Base-by-base conservation (phyloP, 108 stramenopile species). In the Pseudonitzschia pungens region DNA sequence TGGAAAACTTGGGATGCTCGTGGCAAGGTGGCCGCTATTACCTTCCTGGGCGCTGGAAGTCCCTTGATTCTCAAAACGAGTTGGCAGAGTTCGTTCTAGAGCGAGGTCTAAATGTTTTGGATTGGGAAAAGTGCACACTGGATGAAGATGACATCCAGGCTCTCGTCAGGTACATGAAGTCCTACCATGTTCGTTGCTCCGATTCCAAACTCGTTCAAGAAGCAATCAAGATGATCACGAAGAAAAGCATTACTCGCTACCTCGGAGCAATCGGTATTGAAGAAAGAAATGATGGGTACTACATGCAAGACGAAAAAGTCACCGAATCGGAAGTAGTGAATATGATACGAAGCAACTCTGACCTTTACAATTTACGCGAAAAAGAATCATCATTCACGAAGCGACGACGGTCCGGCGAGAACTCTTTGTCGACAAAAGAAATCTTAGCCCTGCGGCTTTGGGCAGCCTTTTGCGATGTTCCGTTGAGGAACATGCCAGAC, bases 291-390 rank as follows among this genome's bases (percentile, higher is more conserved):
- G 66, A 45, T 11, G 12, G 15, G 26, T 67, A 67, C 45, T 16
- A 24, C 22, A 67, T 67, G 1, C 7, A 40, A 21, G 2, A 11
- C 21, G 22, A 48, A 9, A 24, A 67, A 41, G 3, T 26, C 66
- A 48, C 7, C 45, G 45, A 48, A 44, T 44, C 44, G 16, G 44
- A 40, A 14, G 22, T 67, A 5, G 45, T 67, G 22, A 44, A 67
- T 45, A 50, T 28, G 66, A 67, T 67, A 43, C 66, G 66, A 41
- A 43, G 45, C 45, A 27, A 21, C 26, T 14, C n/a, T 7, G 66
- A 67, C 24, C 24, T 45, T 32, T 44, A 41, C 21, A n/a, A 10
- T 50, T 67, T 50, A 4, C 20, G 66, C 12, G 27, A 9, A 40
- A 26, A 27, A 67, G 42, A 10, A 20, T 29, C 28, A n/a, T 24